phyloP scores from a whole-genome alignment of 2,329 filamentous ascomycete genomes.

The Xylariales sp. region DNA sequence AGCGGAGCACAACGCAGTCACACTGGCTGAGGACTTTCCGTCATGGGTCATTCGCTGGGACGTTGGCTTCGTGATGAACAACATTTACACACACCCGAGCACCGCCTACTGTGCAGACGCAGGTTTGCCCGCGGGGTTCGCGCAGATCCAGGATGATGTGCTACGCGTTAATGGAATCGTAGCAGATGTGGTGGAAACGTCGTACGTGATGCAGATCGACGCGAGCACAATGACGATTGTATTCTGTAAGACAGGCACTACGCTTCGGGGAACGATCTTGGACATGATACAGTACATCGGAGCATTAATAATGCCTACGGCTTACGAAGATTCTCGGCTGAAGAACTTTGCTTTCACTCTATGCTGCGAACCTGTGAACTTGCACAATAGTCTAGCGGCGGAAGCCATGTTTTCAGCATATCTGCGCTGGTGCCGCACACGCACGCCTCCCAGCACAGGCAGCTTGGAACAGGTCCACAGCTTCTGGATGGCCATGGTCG shows the following conservation, averaged over 20 bases:
- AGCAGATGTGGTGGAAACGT: background rate
- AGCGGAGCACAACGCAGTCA: slow-evolving; percentile 4
- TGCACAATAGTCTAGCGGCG: background rate
- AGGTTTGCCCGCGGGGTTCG: background rate
- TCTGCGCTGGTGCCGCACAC: background rate
- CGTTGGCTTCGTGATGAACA: slow-evolving; percentile 1
- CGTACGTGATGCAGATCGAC: background rate
- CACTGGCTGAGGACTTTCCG: slow-evolving; percentile 1
- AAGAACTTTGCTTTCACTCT: background rate
- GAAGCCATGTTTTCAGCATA: background rate
- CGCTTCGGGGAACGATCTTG: background rate
- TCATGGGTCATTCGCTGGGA: slow-evolving; percentile 8
- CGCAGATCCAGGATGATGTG: background rate
- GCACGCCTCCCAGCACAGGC: too few species aligned
- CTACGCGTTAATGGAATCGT: background rate
- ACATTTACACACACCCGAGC: slow-evolving; percentile 2
- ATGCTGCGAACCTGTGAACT: background rate
- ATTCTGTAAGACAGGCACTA: background rate
- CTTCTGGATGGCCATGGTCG: background rate
- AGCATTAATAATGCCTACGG: background rate
- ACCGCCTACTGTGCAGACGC: background rate
- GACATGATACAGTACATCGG: background rate
- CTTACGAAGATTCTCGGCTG: background rate
- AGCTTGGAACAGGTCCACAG: background rate
- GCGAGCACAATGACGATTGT: background rate